phyloP scores from a whole-genome alignment of 2,329 filamentous ascomycete species.

The Ascochyta viciae-villosae region DNA sequence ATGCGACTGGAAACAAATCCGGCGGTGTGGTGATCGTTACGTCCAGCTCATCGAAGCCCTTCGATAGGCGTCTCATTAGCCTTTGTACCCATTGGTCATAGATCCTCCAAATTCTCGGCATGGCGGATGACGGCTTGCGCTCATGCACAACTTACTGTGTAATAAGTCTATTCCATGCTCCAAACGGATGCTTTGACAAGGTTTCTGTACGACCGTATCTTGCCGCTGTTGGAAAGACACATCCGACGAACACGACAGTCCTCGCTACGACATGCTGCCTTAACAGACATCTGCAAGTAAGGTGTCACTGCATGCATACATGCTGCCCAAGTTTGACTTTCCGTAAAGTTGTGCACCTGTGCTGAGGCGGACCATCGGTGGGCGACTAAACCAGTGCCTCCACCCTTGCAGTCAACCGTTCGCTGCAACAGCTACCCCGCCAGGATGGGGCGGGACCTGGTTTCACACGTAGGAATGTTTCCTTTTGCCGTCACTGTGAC shows the following conservation, averaged over 20 bases:
- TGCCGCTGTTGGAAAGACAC: conserved; percentile 5
- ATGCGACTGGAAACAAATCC: too few relatives aligned
- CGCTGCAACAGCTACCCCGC: conserved; percentile 1
- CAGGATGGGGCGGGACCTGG: conserved; percentile 3
- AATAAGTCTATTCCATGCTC: not conserved
- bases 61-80: too few relatives aligned
- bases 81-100: too few relatives aligned
- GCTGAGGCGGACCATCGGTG: not conserved
- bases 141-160: conserved; percentile 1
- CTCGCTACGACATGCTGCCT: conserved; percentile 16
- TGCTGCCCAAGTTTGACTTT: not conserved
- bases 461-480: conserved; percentile 14
- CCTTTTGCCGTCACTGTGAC: not conserved
- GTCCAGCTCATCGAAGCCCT: not conserved
- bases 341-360: not conserved
- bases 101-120: too few relatives aligned
- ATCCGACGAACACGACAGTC: conserved; percentile 7
- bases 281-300: conserved; percentile 15
- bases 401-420: conserved; percentile 13
- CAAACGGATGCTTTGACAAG: conserved; percentile 6
- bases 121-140: not conserved
- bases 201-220: conserved; percentile 9
- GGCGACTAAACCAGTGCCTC: conserved; percentile 1
- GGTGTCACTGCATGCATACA: conserved; percentile 15
- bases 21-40: not conserved